A percentile compares a stretch with the other conserved stretches of the same genome.
phyloP scores from a whole-genome alignment of 192 early-diverging fungal species.

The Rhizoclosmatium sp. region DNA sequence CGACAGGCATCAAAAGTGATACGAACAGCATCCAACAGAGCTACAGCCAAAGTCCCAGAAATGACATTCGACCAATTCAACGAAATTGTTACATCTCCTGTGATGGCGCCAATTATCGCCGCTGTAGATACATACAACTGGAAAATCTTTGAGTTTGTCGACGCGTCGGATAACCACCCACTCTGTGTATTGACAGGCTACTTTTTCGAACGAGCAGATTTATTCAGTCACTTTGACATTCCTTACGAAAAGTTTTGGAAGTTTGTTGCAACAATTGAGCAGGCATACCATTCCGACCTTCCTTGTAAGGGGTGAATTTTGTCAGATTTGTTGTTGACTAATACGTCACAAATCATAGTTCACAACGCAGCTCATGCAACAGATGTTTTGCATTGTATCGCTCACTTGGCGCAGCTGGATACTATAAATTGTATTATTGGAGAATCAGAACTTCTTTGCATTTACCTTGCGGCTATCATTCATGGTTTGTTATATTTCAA shows the following conservation, averaged over 20 bases:
- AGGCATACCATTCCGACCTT: conserved; percentile 57
- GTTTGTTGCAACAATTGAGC: conserved; percentile 53
- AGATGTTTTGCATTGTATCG: conserved; percentile 62
- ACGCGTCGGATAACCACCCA: conserved; percentile 28
- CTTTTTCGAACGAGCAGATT: conserved; percentile 49
- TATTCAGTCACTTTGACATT: conserved; percentile 52
- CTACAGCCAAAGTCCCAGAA: not conserved
- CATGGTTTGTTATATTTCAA: conserved; percentile 47
- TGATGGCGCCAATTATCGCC: conserved; percentile 33
- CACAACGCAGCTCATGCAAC: conserved; percentile 66
- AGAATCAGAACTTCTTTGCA: conserved; percentile 57
- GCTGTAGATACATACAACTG: conserved; percentile 50
- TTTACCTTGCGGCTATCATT: conserved; percentile 62
- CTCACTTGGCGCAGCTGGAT: conserved; percentile 45
- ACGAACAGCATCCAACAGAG: not conserved
- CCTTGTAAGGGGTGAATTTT: conserved; percentile 49
- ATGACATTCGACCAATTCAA: conserved; percentile 25
- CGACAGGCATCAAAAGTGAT: not conserved
- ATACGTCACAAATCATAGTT: conserved; percentile 33
- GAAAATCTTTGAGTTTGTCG: conserved; percentile 56
- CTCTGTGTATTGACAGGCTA: conserved; percentile 43
- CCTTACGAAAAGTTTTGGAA: conserved; percentile 54
- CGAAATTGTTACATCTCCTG: conserved; percentile 33
- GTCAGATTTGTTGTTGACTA: not conserved
- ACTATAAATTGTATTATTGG: conserved; percentile 36